Evolutionary conservation across 2,329 filamentous ascomycete species (phyloP).

Genomic region (Cordyceps tenuipes): DNA sequence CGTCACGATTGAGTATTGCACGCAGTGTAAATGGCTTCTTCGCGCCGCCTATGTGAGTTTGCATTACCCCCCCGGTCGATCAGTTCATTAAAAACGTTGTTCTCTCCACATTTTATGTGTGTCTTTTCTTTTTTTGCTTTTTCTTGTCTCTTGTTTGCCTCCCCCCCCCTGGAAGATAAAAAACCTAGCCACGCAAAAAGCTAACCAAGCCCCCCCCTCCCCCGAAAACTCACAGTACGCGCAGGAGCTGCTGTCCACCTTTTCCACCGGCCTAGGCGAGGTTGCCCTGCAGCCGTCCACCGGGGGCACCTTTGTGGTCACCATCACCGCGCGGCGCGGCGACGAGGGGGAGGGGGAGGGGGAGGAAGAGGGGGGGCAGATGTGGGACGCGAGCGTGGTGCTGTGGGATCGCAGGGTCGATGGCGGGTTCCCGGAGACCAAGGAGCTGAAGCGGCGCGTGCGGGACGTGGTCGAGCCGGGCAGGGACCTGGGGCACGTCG

Average conservation of each 20-base stretch:
- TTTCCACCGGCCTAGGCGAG: constrained; percentile 74
- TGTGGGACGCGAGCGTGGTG: constrained; percentile 21
- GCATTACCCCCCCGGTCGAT: too few species aligned
- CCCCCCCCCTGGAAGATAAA: too few species aligned
- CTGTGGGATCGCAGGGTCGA: constrained; percentile 86
- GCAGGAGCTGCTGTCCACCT: constrained; percentile 92
- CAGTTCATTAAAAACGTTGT: too few species aligned
- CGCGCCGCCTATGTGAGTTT: constrained; percentile 70
- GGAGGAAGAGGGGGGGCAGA: background rate
- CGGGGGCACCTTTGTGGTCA: constrained; percentile 74
- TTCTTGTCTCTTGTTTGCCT: background rate
- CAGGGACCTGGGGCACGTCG: constrained; percentile 74
- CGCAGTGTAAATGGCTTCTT: constrained; percentile 88
- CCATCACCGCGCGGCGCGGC: constrained; percentile 34
- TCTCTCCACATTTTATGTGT: background rate
- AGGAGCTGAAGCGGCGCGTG: constrained; percentile 78
- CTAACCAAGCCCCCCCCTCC: too few species aligned
- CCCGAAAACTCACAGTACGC: constrained; percentile 55
- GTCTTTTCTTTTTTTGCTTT: background rate
- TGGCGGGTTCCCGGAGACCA: constrained; percentile 89
- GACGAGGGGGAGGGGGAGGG: constrained; percentile 2
- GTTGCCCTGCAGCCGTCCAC: constrained; percentile 79
- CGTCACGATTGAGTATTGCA: constrained; percentile 85
- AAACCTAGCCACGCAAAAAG: background rate
- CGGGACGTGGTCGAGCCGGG: constrained; percentile 74